Evolutionary conservation across 1,284 basidiomycete genomes (phyloP).

Genomic region (Ustilago crameri): DNA sequence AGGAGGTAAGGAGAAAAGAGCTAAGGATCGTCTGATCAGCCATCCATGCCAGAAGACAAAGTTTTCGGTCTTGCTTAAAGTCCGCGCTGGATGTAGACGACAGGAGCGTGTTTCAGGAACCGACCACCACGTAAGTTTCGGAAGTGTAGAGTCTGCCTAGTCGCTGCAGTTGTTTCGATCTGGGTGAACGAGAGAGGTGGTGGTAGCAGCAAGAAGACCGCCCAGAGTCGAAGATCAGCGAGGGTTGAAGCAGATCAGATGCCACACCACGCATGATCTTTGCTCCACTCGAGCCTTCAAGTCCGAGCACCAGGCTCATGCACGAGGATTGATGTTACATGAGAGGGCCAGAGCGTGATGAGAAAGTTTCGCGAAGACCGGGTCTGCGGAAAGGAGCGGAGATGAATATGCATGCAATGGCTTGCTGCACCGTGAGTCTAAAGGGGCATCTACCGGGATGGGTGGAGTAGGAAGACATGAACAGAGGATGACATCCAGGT

Average conservation of each 20-base stretch:
- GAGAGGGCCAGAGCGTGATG: background rate
- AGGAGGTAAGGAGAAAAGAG: background rate
- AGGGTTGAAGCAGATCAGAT: too few relatives aligned
- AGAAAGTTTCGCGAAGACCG: background rate
- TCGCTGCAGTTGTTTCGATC: slow-evolving; percentile 1
- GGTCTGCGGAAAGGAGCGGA: slow-evolving; percentile 12
- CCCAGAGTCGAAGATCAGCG: too few relatives aligned
- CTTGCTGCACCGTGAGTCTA: slow-evolving; percentile 28
- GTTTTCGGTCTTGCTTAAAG: slow-evolving; percentile 9
- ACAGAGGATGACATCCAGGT: slow-evolving; percentile 6
- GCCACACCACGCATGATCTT: too few relatives aligned
- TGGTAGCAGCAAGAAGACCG: background rate
- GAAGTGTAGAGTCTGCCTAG: slow-evolving; percentile 3
- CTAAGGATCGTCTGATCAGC: background rate
- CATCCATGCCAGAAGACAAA: background rate
- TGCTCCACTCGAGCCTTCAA: too few relatives aligned
- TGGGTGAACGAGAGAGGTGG: background rate
- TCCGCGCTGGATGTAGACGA: background rate
- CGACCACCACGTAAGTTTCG: slow-evolving; percentile 3
- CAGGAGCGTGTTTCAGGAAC: slow-evolving; percentile 14
- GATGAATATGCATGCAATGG: slow-evolving; percentile 10
- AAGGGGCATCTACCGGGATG: slow-evolving; percentile 1
- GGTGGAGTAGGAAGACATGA: too few relatives aligned
- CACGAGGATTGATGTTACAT: background rate
- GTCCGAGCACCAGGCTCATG: too few relatives aligned